Evolutionary conservation across 768 basidiomycete species (phyloP).

Genomic region (Pholiota molesta): DNA sequence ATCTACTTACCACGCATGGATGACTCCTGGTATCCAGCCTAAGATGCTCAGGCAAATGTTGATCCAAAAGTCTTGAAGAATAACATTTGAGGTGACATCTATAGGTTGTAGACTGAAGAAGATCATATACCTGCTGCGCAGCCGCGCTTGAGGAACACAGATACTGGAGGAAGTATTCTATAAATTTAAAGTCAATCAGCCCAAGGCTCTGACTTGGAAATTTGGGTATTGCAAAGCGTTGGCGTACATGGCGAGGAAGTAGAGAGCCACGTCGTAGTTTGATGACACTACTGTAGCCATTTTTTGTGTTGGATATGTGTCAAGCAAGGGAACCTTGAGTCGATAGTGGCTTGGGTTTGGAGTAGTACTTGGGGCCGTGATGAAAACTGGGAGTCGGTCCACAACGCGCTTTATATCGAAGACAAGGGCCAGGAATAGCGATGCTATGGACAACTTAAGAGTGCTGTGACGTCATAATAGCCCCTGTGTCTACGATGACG

Average conservation of each 20-base stretch:
- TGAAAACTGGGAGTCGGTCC: not conserved
- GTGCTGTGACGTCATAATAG: not conserved
- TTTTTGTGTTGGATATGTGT: not conserved
- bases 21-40: slow-evolving; percentile 55
- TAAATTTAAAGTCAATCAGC: not conserved
- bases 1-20: slow-evolving; percentile 49
- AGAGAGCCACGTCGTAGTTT: slow-evolving; percentile 24
- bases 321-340: not conserved
- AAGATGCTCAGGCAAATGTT: slow-evolving; percentile 35
- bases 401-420: not conserved
- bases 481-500: not conserved
- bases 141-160: slow-evolving; percentile 31
- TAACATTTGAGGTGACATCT: not conserved
- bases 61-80: slow-evolving; percentile 27
- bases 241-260: slow-evolving; percentile 30
- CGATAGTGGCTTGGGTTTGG: not conserved
- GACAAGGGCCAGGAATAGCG: not conserved
- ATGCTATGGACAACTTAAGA: not conserved
- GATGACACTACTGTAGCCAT: slow-evolving; percentile 23
- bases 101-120: no score
- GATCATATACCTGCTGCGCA: slow-evolving; percentile 21
- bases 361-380: not conserved
- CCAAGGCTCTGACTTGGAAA: not conserved
- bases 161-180: slow-evolving; percentile 26
- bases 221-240: not conserved